These are phyloP conservation scores for Aspergillus coremiiformis DNA, from an alignment of 495 filamentous ascomycete genomes.

Conservation along the genomic window DNA sequence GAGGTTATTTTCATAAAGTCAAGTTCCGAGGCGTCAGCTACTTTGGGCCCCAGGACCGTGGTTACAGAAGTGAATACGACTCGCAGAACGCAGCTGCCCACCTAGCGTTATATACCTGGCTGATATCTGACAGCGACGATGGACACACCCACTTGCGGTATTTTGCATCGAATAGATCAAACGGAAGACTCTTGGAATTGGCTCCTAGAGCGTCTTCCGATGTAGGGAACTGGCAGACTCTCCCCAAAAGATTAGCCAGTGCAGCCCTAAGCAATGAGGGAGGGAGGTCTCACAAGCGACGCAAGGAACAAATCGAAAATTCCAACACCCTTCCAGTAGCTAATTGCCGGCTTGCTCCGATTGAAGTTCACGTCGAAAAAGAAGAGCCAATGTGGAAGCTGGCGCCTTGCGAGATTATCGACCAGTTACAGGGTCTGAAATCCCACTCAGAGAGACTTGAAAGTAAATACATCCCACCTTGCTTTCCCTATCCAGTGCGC, in stretches of 20 bases:
- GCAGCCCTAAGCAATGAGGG: background rate
- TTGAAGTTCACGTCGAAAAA: constrained; percentile 3
- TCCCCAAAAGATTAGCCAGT: background rate
- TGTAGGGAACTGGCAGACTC: too few species aligned
- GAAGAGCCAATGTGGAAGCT: constrained; percentile 15
- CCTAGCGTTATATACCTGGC: constrained; percentile 18
- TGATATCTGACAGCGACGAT: constrained; percentile 6
- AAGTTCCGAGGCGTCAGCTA: constrained; percentile 12
- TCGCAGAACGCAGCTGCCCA: constrained; percentile 27
- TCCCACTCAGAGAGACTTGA: constrained; percentile 9
- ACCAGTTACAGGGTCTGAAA: background rate
- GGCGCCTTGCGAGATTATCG: constrained; percentile 7
- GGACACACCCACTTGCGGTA: background rate
- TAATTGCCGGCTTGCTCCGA: constrained; percentile 13
- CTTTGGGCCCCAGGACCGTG: constrained; percentile 4
- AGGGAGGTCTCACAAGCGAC: background rate
- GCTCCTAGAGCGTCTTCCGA: constrained; percentile 5
- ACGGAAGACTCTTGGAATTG: constrained; percentile 1
- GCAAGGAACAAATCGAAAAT: background rate
- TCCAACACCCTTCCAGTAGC: constrained; percentile 21
- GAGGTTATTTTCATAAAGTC: constrained; percentile 21
- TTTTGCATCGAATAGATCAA: constrained; percentile 1
- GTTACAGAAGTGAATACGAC: constrained; percentile 13
- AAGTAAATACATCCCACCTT: constrained; percentile 11
- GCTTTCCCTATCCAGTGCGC: background rate